Conservation (phyloP, 1,284 basidiomycete species). For the Cronartium quercuum region DNA sequence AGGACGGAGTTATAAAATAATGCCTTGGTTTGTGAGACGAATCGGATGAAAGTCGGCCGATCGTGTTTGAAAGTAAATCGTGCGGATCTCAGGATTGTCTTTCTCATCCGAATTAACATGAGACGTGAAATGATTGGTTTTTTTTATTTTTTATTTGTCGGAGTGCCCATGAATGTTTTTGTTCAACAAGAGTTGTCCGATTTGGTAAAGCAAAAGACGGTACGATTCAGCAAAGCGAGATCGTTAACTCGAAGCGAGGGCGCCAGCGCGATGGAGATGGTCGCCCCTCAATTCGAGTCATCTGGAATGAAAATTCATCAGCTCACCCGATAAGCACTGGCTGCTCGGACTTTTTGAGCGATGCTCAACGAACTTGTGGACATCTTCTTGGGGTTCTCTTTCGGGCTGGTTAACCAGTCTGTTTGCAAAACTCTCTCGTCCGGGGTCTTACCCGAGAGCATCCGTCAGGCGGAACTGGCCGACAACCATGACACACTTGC, state of each 20-base stretch:
- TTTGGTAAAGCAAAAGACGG: not conserved
- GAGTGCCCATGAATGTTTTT: not conserved
- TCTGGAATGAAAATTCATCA: not conserved
- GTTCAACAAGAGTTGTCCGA: not conserved
- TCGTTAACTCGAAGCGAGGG: not conserved
- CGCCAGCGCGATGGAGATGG: too few relatives aligned
- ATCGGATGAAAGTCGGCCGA: not conserved
- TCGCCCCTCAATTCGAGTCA: not conserved
- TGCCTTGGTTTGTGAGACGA: not conserved
- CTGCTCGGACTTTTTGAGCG: not conserved
- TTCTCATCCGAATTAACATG: not conserved
- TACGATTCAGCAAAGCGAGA: not conserved
- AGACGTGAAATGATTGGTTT: too few relatives aligned
- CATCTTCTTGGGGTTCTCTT: not conserved
- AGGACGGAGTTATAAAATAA: not conserved
- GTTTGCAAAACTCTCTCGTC: too few relatives aligned
- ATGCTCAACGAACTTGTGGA: not conserved
- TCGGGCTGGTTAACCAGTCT: not conserved
- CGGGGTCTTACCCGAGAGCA: too few relatives aligned
- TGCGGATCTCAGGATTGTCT: not conserved
- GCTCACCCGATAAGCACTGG: slow-evolving; percentile 1
- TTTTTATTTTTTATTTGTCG: not conserved
- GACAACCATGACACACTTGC: too few relatives aligned
- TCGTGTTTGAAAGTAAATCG: not conserved
- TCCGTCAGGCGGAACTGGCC: too few relatives aligned